phyloP scores from a whole-genome alignment of 2,329 filamentous ascomycete genomes.

The Metarhizium album region DNA sequence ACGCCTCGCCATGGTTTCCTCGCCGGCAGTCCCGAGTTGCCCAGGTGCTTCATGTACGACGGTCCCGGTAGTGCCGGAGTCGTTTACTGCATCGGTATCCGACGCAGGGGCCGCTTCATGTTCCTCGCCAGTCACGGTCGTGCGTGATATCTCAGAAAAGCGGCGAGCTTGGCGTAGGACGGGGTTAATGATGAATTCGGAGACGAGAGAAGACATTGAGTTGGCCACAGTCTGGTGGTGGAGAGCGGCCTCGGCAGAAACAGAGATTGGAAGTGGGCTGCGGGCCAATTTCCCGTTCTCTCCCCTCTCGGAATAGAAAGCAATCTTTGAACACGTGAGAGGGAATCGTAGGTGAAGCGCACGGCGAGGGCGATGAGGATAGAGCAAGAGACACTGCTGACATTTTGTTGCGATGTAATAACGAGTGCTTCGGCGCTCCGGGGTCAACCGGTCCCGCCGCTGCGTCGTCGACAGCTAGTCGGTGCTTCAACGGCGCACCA shows the following conservation, averaged over 20 bases:
- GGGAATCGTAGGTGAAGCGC: neutral
- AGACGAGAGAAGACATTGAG: constrained; percentile 51
- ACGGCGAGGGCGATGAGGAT: neutral
- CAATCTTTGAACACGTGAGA: neutral
- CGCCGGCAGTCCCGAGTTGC: neutral
- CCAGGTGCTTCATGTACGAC: constrained; percentile 6
- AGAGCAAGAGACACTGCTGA: too few species aligned
- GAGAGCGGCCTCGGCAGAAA: constrained; percentile 1
- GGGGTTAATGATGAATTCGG: constrained; percentile 55
- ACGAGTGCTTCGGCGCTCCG: too few species aligned
- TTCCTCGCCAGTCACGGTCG: constrained; percentile 25
- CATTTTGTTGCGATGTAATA: too few species aligned
- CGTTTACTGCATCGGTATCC: constrained; percentile 15
- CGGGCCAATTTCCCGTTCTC: neutral
- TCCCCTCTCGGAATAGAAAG: neutral
- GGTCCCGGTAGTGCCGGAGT: constrained; percentile 15
- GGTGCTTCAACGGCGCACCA: too few species aligned
- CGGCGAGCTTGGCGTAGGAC: constrained; percentile 55
- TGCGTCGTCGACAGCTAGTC: too few species aligned
- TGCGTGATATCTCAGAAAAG: constrained; percentile 42
- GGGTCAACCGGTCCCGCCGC: too few species aligned
- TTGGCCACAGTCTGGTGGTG: constrained; percentile 6
- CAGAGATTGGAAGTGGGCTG: neutral
- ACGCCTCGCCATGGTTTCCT: constrained; percentile 9
- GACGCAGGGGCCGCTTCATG: constrained; percentile 15